These are phyloP conservation scores for Penicillium sp. DNA, from an alignment of 2,329 filamentous ascomycete genomes.

Conservation along the genomic window DNA sequence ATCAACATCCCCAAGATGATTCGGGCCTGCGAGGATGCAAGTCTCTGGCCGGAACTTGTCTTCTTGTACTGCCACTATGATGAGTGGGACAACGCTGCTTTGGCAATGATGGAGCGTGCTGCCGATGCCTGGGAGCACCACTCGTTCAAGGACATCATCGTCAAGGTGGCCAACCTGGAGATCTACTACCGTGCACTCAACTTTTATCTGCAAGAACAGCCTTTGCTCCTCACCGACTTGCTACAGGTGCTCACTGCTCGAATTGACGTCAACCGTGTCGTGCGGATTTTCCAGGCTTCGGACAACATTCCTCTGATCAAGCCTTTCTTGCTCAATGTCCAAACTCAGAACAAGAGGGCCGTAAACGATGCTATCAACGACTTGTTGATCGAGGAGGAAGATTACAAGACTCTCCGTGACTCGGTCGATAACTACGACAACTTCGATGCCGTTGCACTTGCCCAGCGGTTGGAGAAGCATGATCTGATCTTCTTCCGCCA, in stretches of 20 bases:
- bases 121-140: slow-evolving; percentile 98
- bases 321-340: slow-evolving; percentile 93
- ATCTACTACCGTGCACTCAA: slow-evolving; percentile 97
- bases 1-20: slow-evolving; percentile 99
- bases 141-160: slow-evolving; percentile 96
- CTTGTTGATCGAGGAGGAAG: slow-evolving; percentile 93
- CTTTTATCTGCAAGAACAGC: slow-evolving; percentile 96
- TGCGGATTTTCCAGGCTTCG: slow-evolving; percentile 96
- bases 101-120: slow-evolving; percentile 97
- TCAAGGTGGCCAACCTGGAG: slow-evolving; percentile 96
- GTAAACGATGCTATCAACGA: slow-evolving; percentile 99
- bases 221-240: slow-evolving; percentile 87
- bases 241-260: slow-evolving; percentile 83
- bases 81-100: slow-evolving; percentile 91
- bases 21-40: slow-evolving; percentile 80
- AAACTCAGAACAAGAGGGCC: slow-evolving; percentile 92
- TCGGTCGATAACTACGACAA: slow-evolving; percentile 99
- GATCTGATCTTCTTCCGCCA: slow-evolving; percentile 98
- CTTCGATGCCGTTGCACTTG: slow-evolving; percentile 89
- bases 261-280: slow-evolving; percentile 97
- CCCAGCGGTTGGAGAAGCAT: slow-evolving; percentile 87
- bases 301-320: slow-evolving; percentile 98
- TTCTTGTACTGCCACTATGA: slow-evolving; percentile 99
- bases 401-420: slow-evolving; percentile 95
- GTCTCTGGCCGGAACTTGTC: slow-evolving; percentile 92